Evolutionary conservation across 1,284 basidiomycete genomes (phyloP), one percentile per base, ranked within the genome.

Genomic region (Boletellus dicymbophilus): DNA sequence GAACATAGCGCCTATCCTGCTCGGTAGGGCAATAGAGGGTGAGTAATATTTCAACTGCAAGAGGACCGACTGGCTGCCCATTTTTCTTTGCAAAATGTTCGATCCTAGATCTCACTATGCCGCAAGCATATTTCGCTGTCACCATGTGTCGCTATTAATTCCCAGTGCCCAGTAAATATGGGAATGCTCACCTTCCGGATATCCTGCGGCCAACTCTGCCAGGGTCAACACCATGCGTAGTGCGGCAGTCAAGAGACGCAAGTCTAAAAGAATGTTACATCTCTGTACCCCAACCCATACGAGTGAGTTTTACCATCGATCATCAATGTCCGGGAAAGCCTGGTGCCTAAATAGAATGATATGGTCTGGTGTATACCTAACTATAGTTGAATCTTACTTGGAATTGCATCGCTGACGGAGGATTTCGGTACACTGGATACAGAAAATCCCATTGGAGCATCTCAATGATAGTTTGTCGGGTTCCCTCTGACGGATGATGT

Each of bases 1-100:
- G 13, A 26, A 21, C 5, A 3, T 27, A n/a, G 0, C 6, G 0
- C 50, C 3, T 44, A 58, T 62, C 13, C 28, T 1, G n/a, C 0
- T 54, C 53, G 0, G 9, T 12, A 2, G 27, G 36, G 13, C 52
- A 11, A 4, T 49, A 59, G 1, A 67, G 22, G 1, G 40, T 28
- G 21, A 66, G 48, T 2, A 46, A 44, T 38, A 56, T 42, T 37
- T 67, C 62, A 10, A 56, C 48, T 16, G 64, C 60, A 5, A 66
- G 49, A 16, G 39, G 45, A 26, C 62, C 64, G 16, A 66, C 30
- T 1, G 48, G 27, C 11, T 31, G 37, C 5, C 34, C 27, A 1
- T 53, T 1, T 16, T 43, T 53, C 16, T 23, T 37, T 4, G 64
- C 58, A 22, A 63, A 25, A 5, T 56, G 22, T 12, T 30, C 45